Conservation (phyloP, 352 stramenopile species). For the Phytophthora cryptogea region DNA sequence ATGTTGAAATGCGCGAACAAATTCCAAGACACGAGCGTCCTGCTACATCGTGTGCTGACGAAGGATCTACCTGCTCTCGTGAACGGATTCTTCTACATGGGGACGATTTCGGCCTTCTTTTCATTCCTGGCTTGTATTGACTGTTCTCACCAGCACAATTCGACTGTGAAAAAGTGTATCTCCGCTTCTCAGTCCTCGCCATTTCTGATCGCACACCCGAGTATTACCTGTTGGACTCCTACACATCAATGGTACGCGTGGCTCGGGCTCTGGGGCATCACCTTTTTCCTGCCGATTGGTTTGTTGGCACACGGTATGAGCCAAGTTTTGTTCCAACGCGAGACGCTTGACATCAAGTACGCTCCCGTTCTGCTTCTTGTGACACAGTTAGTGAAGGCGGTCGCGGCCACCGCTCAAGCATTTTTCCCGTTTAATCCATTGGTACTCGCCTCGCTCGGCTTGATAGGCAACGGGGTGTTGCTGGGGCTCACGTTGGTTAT, state of each 20-base stretch:
- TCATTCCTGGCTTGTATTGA: conserved; percentile 58
- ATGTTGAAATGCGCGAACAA: conserved; percentile 74
- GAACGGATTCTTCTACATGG: conserved; percentile 63
- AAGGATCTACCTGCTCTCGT: conserved; percentile 59
- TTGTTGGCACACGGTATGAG: conserved; percentile 65
- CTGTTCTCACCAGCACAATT: conserved; percentile 25
- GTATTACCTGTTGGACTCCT: conserved; percentile 48
- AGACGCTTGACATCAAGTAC: conserved; percentile 68
- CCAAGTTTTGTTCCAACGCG: conserved; percentile 65
- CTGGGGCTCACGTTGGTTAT: conserved; percentile 40
- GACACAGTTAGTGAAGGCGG: conserved; percentile 57
- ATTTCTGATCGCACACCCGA: conserved; percentile 50
- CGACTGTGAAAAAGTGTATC: conserved; percentile 4
- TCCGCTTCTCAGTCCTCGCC: conserved; percentile 11
- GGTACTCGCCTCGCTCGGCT: conserved; percentile 40
- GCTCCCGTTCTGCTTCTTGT: conserved; percentile 55
- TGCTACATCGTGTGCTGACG: conserved; percentile 56
- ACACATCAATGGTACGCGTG: conserved; percentile 50
- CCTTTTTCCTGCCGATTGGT: conserved; percentile 64
- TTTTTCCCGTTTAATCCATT: conserved; percentile 55
- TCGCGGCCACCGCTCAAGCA: conserved; percentile 40
- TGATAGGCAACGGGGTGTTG: conserved; percentile 42
- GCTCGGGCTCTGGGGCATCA: conserved; percentile 59
- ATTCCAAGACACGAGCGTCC: conserved; percentile 59
- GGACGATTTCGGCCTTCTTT: conserved; percentile 63